Evolutionary conservation across 192 early-diverging fungal species (phyloP).

Genomic region (Podila verticillata): DNA sequence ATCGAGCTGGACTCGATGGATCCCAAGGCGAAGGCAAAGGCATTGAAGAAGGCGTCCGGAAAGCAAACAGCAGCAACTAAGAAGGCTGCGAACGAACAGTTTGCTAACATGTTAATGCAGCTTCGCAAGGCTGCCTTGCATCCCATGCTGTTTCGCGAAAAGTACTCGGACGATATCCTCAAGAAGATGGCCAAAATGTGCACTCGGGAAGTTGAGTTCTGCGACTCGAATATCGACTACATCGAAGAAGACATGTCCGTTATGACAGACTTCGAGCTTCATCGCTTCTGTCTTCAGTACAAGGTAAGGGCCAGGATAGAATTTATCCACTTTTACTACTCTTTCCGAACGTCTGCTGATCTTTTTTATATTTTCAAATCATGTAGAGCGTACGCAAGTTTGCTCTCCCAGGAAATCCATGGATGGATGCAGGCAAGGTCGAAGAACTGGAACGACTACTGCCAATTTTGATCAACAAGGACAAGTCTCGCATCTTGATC

Average conservation of each 20-base stretch:
- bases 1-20: slow-evolving; percentile 33
- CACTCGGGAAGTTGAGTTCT: slow-evolving; percentile 76
- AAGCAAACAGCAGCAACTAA: slow-evolving; percentile 9
- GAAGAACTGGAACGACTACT: slow-evolving; percentile 65
- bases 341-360: background rate
- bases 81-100: slow-evolving; percentile 13
- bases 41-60: slow-evolving; percentile 4
- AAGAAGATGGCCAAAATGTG: slow-evolving; percentile 75
- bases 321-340: background rate
- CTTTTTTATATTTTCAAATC: background rate
- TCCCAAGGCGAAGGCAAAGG: slow-evolving; percentile 12
- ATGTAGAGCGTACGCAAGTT: slow-evolving; percentile 49
- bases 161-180: slow-evolving; percentile 66
- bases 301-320: slow-evolving; percentile 42
- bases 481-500: slow-evolving; percentile 67
- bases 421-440: slow-evolving; percentile 86
- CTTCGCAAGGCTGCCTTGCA: slow-evolving; percentile 89
- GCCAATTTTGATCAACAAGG: slow-evolving; percentile 56
- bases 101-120: slow-evolving; percentile 78
- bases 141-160: slow-evolving; percentile 77
- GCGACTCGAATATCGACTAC: slow-evolving; percentile 77
- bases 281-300: slow-evolving; percentile 70
- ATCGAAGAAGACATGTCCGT: slow-evolving; percentile 88
- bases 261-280: slow-evolving; percentile 89
- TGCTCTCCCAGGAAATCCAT: slow-evolving; percentile 59